A percentile compares a stretch with the other conserved stretches of the same genome.
Evolutionary conservation across 352 stramenopile genomes (phyloP).

Genomic region (Pythium coloratum): DNA sequence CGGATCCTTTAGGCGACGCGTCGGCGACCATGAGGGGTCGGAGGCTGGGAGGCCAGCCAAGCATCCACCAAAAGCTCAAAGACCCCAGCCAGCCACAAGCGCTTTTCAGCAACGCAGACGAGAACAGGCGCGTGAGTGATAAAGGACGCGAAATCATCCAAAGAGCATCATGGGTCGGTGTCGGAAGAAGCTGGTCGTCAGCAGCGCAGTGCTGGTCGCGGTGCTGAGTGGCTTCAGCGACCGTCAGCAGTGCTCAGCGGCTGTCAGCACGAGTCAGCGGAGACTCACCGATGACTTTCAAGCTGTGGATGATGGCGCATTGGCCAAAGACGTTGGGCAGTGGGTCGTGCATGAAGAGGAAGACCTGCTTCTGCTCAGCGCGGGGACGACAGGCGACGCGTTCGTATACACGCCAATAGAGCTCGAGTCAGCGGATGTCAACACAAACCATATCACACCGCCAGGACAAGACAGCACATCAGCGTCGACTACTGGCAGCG

Average conservation of each 20-base stretch:
- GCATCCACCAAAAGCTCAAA: no score
- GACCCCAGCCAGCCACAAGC: no score
- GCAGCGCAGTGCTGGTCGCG: neutral
- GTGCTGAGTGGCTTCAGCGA: neutral
- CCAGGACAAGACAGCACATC: no score
- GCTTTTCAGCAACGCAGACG: no score
- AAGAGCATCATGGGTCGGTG: neutral
- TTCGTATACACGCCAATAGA: neutral
- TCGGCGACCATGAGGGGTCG: neutral
- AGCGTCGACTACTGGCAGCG: neutral
- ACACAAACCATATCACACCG: no score
- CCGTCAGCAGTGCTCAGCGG: neutral
- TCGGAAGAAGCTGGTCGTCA: neutral
- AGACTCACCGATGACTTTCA: neutral
- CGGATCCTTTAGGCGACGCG: neutral
- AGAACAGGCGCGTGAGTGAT: neutral
- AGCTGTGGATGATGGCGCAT: neutral
- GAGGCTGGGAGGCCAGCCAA: no score
- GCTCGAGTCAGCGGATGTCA: no score
- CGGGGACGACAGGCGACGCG: neutral
- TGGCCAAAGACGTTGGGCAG: no score
- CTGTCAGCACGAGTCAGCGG: neutral
- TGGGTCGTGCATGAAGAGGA: no score
- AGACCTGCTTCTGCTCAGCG: neutral
- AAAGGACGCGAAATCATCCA: neutral